Percentiles rank a stretch among this genome's conserved stretches.
These are phyloP conservation scores for Aureobasidium uvarum DNA, from an alignment of 2,329 filamentous ascomycete genomes.

Conservation along the genomic window DNA sequence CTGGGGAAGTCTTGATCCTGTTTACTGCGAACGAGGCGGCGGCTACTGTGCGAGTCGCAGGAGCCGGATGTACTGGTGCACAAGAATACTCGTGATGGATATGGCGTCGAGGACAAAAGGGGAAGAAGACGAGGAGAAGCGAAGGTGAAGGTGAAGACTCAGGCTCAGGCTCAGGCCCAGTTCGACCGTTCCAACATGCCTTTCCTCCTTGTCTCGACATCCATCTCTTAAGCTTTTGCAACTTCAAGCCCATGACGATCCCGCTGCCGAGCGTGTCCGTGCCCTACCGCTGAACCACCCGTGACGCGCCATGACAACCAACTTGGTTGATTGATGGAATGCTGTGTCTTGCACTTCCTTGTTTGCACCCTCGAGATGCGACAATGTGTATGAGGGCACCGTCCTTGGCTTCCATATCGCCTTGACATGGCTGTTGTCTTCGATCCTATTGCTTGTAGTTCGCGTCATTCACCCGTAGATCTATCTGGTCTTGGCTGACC, in stretches of 20 bases:
- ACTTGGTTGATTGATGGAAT: background rate
- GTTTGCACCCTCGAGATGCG: background rate
- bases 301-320: background rate
- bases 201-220: constrained; percentile 11
- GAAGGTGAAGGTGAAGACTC: background rate
- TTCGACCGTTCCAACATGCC: constrained; percentile 16
- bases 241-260: constrained; percentile 17
- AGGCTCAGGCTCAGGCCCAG: background rate
- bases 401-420: background rate
- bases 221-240: constrained; percentile 19
- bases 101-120: background rate
- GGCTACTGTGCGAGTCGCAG: constrained; percentile 7
- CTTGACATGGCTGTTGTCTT: background rate
- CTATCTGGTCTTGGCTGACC: background rate
- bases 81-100: background rate
- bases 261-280: constrained; percentile 2
- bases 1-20: constrained; percentile 13
- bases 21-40: background rate
- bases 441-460: background rate
- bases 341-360: constrained; percentile 11
- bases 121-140: background rate
- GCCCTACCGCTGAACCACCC: background rate
- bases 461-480: constrained; percentile 1
- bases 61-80: background rate
- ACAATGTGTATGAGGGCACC: background rate